These are phyloP conservation scores for Besnoitia besnoiti DNA, from an alignment of 169 alveolate genomes.

Conservation along the genomic window DNA sequence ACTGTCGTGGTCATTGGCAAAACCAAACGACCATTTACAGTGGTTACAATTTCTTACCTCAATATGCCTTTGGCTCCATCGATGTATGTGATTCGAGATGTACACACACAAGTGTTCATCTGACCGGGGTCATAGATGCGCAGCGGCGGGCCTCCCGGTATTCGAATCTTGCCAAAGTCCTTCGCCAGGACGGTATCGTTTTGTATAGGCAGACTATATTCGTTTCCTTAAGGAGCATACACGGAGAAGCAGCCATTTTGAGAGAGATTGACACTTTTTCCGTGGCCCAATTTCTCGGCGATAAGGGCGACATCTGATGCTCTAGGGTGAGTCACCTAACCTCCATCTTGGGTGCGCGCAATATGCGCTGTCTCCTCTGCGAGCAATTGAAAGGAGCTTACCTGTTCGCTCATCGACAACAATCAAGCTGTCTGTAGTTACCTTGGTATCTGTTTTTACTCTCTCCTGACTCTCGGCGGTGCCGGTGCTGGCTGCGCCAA, in stretches of 20 bases:
- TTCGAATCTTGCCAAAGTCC: slow-evolving; percentile 79
- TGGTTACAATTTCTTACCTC: too few species aligned
- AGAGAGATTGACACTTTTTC: too few species aligned
- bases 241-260: too few species aligned
- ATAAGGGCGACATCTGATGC: background rate
- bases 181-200: slow-evolving; percentile 78
- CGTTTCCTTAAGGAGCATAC: slow-evolving; percentile 44
- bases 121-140: slow-evolving; percentile 88
- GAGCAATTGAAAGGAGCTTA: background rate
- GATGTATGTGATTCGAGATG: slow-evolving; percentile 83
- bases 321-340: background rate
- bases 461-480: slow-evolving; percentile 5
- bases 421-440: background rate
- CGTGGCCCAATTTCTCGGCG: background rate
- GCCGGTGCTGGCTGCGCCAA: background rate
- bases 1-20: too few species aligned
- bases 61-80: slow-evolving; percentile 90
- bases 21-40: too few species aligned
- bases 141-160: slow-evolving; percentile 75
- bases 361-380: background rate
- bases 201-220: slow-evolving; percentile 67
- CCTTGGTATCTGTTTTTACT: background rate
- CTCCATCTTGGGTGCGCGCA: background rate
- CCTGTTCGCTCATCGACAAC: slow-evolving; percentile 37
- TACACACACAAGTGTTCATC: slow-evolving; percentile 83